These are phyloP conservation scores for Erythrophleum fordii DNA, from an alignment of 306 rosid genomes.

Conservation along the genomic window DNA sequence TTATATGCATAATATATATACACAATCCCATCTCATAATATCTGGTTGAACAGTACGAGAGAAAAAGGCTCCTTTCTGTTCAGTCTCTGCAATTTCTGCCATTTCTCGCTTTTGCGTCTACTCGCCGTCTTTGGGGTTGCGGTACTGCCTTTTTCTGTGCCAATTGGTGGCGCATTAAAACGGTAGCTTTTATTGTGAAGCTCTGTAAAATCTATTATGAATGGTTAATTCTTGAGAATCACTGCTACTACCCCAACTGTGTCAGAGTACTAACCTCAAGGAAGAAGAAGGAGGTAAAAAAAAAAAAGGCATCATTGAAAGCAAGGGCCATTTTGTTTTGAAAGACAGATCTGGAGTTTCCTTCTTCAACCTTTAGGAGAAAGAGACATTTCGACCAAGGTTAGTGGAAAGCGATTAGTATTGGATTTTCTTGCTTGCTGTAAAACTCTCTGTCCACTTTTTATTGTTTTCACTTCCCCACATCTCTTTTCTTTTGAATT, in stretches of 20 bases:
- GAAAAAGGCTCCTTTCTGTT: slow-evolving; percentile 48
- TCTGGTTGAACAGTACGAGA: slow-evolving; percentile 42
- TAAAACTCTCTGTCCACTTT: neutral
- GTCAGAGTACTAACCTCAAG: slow-evolving; percentile 34
- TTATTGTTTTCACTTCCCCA: slow-evolving; percentile 25
- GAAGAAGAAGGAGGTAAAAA: neutral
- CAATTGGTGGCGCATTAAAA: slow-evolving; percentile 68
- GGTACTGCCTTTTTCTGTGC: slow-evolving; percentile 45
- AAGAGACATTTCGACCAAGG: slow-evolving; percentile 66
- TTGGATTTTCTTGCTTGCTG: slow-evolving; percentile 30
- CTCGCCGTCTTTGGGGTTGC: slow-evolving; percentile 55
- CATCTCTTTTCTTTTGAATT: slow-evolving; percentile 44
- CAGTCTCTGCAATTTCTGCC: slow-evolving; percentile 33
- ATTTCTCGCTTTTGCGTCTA: slow-evolving; percentile 28
- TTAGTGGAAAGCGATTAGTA: slow-evolving; percentile 40
- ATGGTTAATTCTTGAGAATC: slow-evolving; percentile 35
- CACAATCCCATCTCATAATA: neutral
- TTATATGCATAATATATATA: slow-evolving; percentile 6
- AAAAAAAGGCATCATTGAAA: neutral
- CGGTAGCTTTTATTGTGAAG: slow-evolving; percentile 38
- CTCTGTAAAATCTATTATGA: slow-evolving; percentile 15
- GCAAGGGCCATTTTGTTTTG: slow-evolving; percentile 33
- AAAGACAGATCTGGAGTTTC: slow-evolving; percentile 38
- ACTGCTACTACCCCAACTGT: neutral
- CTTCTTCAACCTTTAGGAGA: slow-evolving; percentile 49